A percentile compares a stretch with the other conserved stretches of the same genome.
These are phyloP conservation scores for Stenogyne calaminthoides DNA, from an alignment of 305 asterid species.

Conservation along the genomic window DNA sequence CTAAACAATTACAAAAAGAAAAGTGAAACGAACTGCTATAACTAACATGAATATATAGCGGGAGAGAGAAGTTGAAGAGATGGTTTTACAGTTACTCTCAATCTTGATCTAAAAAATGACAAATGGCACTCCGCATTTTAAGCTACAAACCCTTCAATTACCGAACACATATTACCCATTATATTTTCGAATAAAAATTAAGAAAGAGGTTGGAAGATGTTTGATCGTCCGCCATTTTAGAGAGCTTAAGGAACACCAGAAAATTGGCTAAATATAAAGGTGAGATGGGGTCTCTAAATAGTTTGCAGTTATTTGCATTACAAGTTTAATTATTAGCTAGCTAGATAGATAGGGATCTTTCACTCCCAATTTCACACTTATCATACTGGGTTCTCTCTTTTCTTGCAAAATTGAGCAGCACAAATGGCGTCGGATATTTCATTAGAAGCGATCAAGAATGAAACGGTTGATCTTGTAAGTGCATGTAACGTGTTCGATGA, in stretches of 20 bases:
- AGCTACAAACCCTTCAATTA: neutral
- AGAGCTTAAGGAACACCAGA: conserved; percentile 2
- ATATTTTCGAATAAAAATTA: no score
- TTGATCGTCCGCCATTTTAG: conserved; percentile 32
- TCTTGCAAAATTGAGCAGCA: neutral
- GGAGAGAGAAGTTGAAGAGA: conserved; percentile 1
- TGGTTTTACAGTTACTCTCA: neutral
- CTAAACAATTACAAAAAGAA: neutral
- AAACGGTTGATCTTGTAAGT: conserved; percentile 57
- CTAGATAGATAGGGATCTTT: conserved; percentile 34
- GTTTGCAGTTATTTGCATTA: conserved; percentile 19
- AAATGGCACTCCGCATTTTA: conserved; percentile 15
- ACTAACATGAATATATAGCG: neutral
- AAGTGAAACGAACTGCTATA: neutral
- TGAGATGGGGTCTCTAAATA: conserved; percentile 18
- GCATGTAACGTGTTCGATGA: neutral
- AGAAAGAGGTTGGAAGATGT: neutral
- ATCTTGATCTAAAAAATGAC: neutral
- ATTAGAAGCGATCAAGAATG: conserved; percentile 52
- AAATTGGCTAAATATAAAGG: conserved; percentile 17
- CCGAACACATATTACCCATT: neutral
- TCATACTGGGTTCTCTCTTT: conserved; percentile 25
- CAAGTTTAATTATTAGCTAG: no score
- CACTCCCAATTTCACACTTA: conserved; percentile 46
- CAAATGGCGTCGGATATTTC: conserved; percentile 43